Evolutionary conservation across 306 rosid genomes (phyloP).

Genomic region (Vigna trinervia): DNA sequence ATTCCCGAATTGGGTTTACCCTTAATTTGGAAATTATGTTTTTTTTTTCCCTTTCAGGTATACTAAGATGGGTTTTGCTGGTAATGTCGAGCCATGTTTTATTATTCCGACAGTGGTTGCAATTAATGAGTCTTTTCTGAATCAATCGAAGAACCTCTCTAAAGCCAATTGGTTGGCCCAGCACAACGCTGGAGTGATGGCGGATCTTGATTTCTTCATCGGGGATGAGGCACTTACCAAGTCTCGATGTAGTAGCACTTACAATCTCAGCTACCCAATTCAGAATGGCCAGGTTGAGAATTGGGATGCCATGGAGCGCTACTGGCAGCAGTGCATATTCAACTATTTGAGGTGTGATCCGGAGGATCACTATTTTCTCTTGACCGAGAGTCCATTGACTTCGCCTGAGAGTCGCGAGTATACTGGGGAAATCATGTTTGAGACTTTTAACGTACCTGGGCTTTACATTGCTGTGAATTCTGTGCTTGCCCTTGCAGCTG

Average conservation of each 20-base stretch:
- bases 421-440: conserved; percentile 98
- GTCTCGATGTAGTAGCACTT: conserved; percentile 84
- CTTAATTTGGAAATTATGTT: conserved; percentile 12
- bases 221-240: conserved; percentile 91
- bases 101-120: conserved; percentile 91
- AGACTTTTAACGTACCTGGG: conserved; percentile 98
- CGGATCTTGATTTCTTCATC: conserved; percentile 98
- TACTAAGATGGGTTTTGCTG: conserved; percentile 98
- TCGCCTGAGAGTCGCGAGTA: conserved; percentile 98
- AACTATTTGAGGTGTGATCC: conserved; percentile 98
- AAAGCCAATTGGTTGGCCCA: conserved; percentile 87
- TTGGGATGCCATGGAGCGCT: conserved; percentile 99
- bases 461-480: conserved; percentile 96
- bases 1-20: conserved; percentile 16
- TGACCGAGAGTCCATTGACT: conserved; percentile 95
- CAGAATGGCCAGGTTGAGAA: conserved; percentile 90
- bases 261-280: conserved; percentile 83
- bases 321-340: conserved; percentile 97
- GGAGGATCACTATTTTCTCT: conserved; percentile 94
- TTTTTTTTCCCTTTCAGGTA: conserved; percentile 54
- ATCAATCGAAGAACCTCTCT: conserved; percentile 72
- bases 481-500: conserved; percentile 99
- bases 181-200: conserved; percentile 99
- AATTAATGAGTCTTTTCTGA: conserved; percentile 82
- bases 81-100: conserved; percentile 96